Percentiles rank a stretch among this genome's conserved stretches.
Conservation (phyloP, 257 asterid species). For the Ajuga chamaepitys region DNA sequence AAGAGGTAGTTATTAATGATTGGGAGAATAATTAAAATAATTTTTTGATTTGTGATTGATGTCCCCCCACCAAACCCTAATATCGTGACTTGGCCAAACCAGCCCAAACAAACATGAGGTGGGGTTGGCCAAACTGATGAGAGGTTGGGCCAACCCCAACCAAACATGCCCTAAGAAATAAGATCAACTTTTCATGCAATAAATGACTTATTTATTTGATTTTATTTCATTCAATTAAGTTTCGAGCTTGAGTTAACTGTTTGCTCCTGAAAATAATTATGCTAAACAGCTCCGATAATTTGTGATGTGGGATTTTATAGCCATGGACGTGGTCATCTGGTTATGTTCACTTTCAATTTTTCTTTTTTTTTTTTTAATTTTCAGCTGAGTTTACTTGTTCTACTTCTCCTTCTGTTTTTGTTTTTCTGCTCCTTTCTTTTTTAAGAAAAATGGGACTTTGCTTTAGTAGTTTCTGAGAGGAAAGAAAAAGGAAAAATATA, state of each 20-base stretch:
- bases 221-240: not conserved
- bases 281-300: not conserved
- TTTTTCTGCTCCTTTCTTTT: too few species aligned
- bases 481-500: not conserved
- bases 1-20: too few species aligned
- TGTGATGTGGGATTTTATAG: not conserved
- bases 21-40: too few species aligned
- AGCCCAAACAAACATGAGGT: too few species aligned
- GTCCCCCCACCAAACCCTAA: too few species aligned
- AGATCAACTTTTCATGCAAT: not conserved
- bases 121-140: too few species aligned
- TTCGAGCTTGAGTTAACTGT: slow-evolving; percentile 9
- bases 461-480: not conserved
- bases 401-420: not conserved
- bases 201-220: not conserved
- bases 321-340: not conserved
- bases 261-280: not conserved
- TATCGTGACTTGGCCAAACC: too few species aligned
- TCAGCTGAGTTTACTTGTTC: not conserved
- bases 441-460: not conserved
- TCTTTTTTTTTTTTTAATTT: too few species aligned
- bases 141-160: too few species aligned
- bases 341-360: not conserved
- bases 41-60: too few species aligned
- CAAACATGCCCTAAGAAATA: too few species aligned